phyloP scores from a whole-genome alignment of 2,329 filamentous ascomycete genomes.

The Botryotinia calthae region DNA sequence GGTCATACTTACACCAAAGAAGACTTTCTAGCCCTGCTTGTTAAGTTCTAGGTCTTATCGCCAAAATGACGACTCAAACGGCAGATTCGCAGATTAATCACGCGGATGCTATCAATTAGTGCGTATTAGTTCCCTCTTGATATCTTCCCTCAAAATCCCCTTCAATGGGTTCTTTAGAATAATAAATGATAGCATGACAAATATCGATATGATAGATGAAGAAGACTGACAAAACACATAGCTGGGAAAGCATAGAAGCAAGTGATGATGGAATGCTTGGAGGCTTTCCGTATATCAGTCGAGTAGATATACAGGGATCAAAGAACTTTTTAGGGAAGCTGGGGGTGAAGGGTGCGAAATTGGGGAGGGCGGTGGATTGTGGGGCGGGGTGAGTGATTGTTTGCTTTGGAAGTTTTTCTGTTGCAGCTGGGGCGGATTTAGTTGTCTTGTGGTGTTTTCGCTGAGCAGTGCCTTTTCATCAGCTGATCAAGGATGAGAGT shows the following conservation, averaged over 20 bases:
- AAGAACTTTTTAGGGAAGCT: slow-evolving; percentile 68
- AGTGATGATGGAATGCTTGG: slow-evolving; percentile 76
- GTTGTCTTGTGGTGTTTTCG: not conserved
- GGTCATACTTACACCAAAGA: too few species aligned
- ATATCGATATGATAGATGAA: not conserved
- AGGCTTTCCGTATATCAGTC: slow-evolving; percentile 65
- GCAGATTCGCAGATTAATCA: slow-evolving; percentile 18
- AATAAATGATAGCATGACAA: not conserved
- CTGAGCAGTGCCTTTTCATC: not conserved
- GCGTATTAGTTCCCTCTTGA: not conserved
- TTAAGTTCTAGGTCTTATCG: not conserved
- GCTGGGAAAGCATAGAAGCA: slow-evolving; percentile 50
- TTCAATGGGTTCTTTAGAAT: not conserved
- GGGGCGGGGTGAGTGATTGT: slow-evolving; percentile 40
- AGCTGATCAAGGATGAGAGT: not conserved
- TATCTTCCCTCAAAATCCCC: not conserved
- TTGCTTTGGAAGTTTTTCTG: not conserved
- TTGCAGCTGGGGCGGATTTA: not conserved
- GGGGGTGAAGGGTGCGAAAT: slow-evolving; percentile 42
- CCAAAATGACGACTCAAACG: not conserved
- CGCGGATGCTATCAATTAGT: slow-evolving; percentile 17
- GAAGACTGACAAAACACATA: not conserved
- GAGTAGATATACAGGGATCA: slow-evolving; percentile 69
- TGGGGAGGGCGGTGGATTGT: slow-evolving; percentile 41
- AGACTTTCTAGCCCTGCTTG: too few species aligned